A percentile compares a stretch with the other conserved stretches of the same genome.
Evolutionary conservation across 352 stramenopile species (phyloP).

Genomic region (Thalassiosira exigua): DNA sequence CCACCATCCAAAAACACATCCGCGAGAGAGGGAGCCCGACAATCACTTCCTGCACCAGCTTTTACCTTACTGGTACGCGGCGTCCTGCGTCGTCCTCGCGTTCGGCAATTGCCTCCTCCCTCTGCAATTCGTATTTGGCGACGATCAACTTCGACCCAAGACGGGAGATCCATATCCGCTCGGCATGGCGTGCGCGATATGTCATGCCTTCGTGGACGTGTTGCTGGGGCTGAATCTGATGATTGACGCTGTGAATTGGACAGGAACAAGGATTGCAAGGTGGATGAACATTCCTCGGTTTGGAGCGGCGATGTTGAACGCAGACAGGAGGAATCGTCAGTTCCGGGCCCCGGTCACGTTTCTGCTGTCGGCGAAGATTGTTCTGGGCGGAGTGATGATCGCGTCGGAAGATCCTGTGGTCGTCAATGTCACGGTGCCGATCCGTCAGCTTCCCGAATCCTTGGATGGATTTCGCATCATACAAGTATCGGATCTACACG

Average conservation of each 20-base stretch:
- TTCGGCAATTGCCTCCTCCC: constrained; percentile 23
- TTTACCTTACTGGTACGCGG: constrained; percentile 7
- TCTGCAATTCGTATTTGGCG: constrained; percentile 15
- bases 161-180: constrained; percentile 23
- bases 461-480: constrained; percentile 24
- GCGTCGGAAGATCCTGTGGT: constrained; percentile 21
- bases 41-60: constrained; percentile 9
- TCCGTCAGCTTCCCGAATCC: constrained; percentile 17
- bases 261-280: neutral
- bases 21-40: neutral
- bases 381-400: constrained; percentile 19
- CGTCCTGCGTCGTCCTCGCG: constrained; percentile 1
- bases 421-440: constrained; percentile 13
- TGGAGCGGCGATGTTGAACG: neutral
- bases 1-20: neutral
- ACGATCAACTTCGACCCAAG: neutral
- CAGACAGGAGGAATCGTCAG: neutral
- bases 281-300: constrained; percentile 5
- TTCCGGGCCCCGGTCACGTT: constrained; percentile 12
- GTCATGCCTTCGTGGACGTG: constrained; percentile 9
- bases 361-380: constrained; percentile 20
- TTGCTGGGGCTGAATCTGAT: constrained; percentile 20
- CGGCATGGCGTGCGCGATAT: constrained; percentile 1
- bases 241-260: neutral
- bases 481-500: constrained; percentile 19